These are phyloP conservation scores for Penicillium psychrosexuale DNA, from an alignment of 2,329 filamentous ascomycete species.

Conservation along the genomic window DNA sequence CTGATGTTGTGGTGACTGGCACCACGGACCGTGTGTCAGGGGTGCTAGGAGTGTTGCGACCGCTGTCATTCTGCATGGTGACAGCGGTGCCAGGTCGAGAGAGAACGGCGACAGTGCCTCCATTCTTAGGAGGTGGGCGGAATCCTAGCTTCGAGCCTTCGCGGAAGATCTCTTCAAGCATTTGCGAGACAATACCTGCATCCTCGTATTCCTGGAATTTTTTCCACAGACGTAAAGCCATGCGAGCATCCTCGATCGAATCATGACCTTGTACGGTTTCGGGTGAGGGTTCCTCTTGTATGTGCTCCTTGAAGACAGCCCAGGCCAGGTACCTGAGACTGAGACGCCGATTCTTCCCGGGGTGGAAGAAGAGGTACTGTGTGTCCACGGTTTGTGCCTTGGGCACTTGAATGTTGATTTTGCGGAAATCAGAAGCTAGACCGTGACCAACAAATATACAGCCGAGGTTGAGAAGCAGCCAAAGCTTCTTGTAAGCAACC, in stretches of 20 bases:
- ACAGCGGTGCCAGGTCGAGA: slow-evolving; percentile 41
- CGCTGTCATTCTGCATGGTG: slow-evolving; percentile 38
- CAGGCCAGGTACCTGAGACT: slow-evolving; percentile 89
- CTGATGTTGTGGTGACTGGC: slow-evolving; percentile 2
- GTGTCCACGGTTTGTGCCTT: slow-evolving; percentile 90
- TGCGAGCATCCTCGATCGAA: slow-evolving; percentile 90
- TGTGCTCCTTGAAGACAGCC: slow-evolving; percentile 86
- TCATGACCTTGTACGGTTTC: slow-evolving; percentile 63
- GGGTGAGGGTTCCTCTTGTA: slow-evolving; percentile 69
- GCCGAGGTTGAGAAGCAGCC: slow-evolving; percentile 91
- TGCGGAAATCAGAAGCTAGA: slow-evolving; percentile 90
- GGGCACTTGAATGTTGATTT: slow-evolving; percentile 96
- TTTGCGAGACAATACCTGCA: slow-evolving; percentile 76
- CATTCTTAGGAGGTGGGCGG: slow-evolving; percentile 51
- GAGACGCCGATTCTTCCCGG: slow-evolving; percentile 76
- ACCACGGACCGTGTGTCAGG: slow-evolving; percentile 28
- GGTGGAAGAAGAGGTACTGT: slow-evolving; percentile 83
- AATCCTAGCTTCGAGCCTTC: slow-evolving; percentile 59
- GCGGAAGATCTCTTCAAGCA: slow-evolving; percentile 81
- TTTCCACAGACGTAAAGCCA: slow-evolving; percentile 80
- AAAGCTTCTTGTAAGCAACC: slow-evolving; percentile 94
- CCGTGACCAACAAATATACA: slow-evolving; percentile 94
- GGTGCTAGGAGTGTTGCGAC: slow-evolving; percentile 43
- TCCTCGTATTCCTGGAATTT: slow-evolving; percentile 89
- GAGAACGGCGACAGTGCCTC: slow-evolving; percentile 27